These are phyloP conservation scores for Trypanosoma platydactyli DNA, from an alignment of 208 protist species.

Conservation along the genomic window DNA sequence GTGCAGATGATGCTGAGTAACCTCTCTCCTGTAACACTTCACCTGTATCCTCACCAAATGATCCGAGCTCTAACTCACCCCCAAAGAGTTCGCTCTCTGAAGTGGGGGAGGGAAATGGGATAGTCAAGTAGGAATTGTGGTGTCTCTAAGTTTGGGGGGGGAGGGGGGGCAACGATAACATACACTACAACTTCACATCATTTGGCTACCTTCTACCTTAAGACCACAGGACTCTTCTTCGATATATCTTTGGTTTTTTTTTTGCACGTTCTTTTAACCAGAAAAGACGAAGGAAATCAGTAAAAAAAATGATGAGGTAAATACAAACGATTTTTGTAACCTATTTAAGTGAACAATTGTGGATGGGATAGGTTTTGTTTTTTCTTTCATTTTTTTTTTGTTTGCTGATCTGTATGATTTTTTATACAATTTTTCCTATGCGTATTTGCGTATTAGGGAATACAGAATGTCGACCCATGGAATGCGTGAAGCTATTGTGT, in stretches of 20 bases:
- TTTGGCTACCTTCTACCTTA: not conserved
- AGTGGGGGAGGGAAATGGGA: not conserved
- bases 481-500: not conserved
- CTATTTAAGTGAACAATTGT: no score
- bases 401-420: not conserved
- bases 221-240: no score
- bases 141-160: not conserved
- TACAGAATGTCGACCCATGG: not conserved
- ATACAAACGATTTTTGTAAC: not conserved
- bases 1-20: not conserved
- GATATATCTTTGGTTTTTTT: no score
- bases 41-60: not conserved
- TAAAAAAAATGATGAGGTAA: not conserved
- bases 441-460: not conserved
- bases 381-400: constrained; percentile 10
- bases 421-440: no score
- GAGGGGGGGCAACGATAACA: not conserved
- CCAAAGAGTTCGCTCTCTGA: not conserved
- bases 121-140: not conserved
- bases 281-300: not conserved
- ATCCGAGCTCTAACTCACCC: not conserved
- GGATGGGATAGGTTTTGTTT: not conserved
- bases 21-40: not conserved
- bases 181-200: not conserved
- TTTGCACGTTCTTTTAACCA: no score